phyloP scores from a whole-genome alignment of 2,329 filamentous ascomycete species.

The Bipolaris victoriae region DNA sequence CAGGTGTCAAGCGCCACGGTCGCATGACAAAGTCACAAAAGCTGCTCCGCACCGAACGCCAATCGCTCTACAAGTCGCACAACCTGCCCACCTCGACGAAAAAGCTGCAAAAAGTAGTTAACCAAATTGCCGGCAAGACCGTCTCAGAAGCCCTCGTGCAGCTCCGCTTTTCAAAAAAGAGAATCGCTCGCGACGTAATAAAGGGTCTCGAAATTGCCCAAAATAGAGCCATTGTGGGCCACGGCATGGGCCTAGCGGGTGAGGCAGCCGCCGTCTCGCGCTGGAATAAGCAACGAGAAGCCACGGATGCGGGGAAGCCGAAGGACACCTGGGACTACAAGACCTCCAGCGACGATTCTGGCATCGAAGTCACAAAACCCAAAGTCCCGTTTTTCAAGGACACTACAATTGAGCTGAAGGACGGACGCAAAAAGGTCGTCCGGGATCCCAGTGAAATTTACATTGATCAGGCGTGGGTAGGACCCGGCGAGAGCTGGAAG shows the following conservation, averaged over 20 bases:
- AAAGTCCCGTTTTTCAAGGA: slow-evolving; percentile 41
- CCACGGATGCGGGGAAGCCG: slow-evolving; percentile 20
- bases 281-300: slow-evolving; percentile 26
- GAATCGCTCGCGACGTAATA: slow-evolving; percentile 79
- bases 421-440: slow-evolving; percentile 74
- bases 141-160: slow-evolving; percentile 91
- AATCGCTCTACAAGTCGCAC: slow-evolving; percentile 67
- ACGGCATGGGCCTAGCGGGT: slow-evolving; percentile 78
- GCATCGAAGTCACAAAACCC: slow-evolving; percentile 6
- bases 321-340: slow-evolving; percentile 21
- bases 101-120: slow-evolving; percentile 84
- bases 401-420: slow-evolving; percentile 72
- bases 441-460: slow-evolving; percentile 82
- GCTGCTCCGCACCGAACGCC: slow-evolving; percentile 70
- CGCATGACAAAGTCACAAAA: slow-evolving; percentile 69
- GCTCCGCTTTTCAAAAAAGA: slow-evolving; percentile 96
- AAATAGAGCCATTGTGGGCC: slow-evolving; percentile 77
- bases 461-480: slow-evolving; percentile 91
- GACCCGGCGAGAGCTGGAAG: slow-evolving; percentile 62
- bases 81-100: slow-evolving; percentile 85
- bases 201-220: slow-evolving; percentile 81
- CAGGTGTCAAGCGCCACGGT: slow-evolving; percentile 71
- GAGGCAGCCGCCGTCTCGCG: slow-evolving; percentile 27
- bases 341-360: slow-evolving; percentile 17
- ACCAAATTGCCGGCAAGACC: slow-evolving; percentile 92